Evolutionary conservation across 2,329 filamentous ascomycete genomes (phyloP), one percentile per base, ranked within the genome.

Genomic region (Colletotrichum chrysophilum): DNA sequence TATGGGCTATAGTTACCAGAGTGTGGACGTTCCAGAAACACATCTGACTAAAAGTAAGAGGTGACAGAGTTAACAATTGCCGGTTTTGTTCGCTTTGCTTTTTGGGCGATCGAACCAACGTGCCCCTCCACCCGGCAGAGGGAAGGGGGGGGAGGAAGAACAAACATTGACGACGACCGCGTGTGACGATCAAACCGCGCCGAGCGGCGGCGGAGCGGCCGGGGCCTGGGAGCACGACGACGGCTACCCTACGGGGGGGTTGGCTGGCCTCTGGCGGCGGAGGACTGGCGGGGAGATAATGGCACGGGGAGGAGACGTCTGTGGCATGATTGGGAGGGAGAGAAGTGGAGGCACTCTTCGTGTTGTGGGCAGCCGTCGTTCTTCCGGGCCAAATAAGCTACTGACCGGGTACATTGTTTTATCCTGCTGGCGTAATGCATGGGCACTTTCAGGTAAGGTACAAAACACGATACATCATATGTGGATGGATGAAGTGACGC

Each of bases 131-230:
- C 18, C 18, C 38, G 43, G 43, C 18, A 48, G 43, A 7, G 0
- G 43, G 38, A 43, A 2, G 36, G 18, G 8, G 36, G 43, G 18
- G 43, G n/a, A 21, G 10, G 43, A 21, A 2, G 43, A 48, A 48
- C 43, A 48, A 48, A 48, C 43, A 48, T 7, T 7, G 43, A 48
- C 43, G 43, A 48, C 43, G 43, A 21, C 43, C 43, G 43, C 43
- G 43, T 21, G 43, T 24, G 64, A 14, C 69, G 75, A 77, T 76
- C 73, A 77, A 77, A 77, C 75, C 64, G 68, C 66, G 26, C 69
- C 69, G 75, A 66, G 38, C 58, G 64, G 62, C 43, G 43, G 43
- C 43, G 43, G 43, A 48, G 43, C 43, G 43, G 43, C 43, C 43
- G n/a, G 43, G 43, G 9, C 30, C 66, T 76, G 71, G 48, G 48